Percentiles rank a stretch among this genome's conserved stretches.
Conservation (phyloP, 345 rosid species). For the Erysimum cheiranthoides region DNA sequence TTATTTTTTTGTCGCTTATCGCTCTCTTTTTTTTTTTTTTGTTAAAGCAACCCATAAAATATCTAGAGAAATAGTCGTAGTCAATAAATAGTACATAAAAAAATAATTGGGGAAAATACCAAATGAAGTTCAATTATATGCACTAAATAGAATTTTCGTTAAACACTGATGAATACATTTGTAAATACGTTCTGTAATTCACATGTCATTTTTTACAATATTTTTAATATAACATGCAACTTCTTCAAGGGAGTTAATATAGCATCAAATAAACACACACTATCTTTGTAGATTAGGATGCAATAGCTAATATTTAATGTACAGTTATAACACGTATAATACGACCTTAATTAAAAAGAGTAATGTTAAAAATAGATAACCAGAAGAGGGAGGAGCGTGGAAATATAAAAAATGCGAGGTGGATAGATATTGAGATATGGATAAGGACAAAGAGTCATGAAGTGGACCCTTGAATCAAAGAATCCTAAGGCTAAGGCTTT, state of each 20-base stretch:
- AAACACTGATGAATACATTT: background rate
- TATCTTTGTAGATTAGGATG: background rate
- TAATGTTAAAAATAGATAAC: background rate
- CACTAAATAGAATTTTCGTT: background rate
- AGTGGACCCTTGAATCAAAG: slow-evolving; percentile 11
- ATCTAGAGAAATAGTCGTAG: slow-evolving; percentile 15
- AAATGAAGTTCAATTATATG: background rate
- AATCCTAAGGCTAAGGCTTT: background rate
- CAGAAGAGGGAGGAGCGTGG: background rate
- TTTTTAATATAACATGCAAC: background rate
- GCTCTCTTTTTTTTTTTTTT: background rate
- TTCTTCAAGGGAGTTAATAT: slow-evolving; percentile 4
- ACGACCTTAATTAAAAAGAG: background rate
- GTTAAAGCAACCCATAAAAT: slow-evolving; percentile 14
- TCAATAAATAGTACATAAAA: too few species aligned
- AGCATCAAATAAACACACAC: background rate
- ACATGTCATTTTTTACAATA: background rate
- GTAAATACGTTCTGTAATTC: too few species aligned
- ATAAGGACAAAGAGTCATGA: slow-evolving; percentile 33
- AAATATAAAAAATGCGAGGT: slow-evolving; percentile 1
- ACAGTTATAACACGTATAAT: background rate
- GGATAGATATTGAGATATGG: slow-evolving; percentile 26
- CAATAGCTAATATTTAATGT: background rate
- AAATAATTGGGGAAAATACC: background rate
- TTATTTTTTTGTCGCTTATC: background rate